Percentiles rank a stretch among this genome's conserved stretches.
Conservation (phyloP, 208 protist genomes). For the Histomonas meleagridis region DNA sequence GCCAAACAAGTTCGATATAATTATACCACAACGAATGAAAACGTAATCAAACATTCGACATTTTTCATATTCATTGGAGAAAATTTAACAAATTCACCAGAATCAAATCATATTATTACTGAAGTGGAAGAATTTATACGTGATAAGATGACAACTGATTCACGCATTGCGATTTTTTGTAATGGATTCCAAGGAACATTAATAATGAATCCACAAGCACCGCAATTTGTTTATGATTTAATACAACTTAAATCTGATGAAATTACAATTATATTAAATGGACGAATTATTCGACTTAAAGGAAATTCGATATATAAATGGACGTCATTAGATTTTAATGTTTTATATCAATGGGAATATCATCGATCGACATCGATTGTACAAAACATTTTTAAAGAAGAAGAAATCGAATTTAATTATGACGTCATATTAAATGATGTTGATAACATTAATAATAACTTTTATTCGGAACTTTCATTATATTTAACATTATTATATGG, state of each 20-base stretch:
- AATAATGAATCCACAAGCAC: background rate
- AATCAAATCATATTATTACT: background rate
- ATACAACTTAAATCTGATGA: background rate
- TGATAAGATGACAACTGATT: background rate
- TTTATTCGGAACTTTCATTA: background rate
- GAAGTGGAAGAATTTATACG: background rate
- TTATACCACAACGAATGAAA: background rate
- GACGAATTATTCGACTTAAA: background rate
- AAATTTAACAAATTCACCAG: background rate
- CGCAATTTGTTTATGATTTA: constrained; percentile 9
- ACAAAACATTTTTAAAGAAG: background rate
- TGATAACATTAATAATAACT: background rate
- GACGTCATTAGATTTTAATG: background rate
- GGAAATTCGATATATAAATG: background rate
- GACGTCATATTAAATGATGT: background rate
- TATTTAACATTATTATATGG: background rate
- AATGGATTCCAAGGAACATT: background rate
- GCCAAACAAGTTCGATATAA: background rate
- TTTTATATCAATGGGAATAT: background rate
- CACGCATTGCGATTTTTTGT: background rate
- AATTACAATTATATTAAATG: background rate
- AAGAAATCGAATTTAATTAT: constrained; percentile 24
- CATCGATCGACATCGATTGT: background rate
- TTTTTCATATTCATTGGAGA: constrained; percentile 3
- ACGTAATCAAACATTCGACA: background rate